phyloP scores from a whole-genome alignment of 140 eudicot species.

The Flaveria floridana region DNA sequence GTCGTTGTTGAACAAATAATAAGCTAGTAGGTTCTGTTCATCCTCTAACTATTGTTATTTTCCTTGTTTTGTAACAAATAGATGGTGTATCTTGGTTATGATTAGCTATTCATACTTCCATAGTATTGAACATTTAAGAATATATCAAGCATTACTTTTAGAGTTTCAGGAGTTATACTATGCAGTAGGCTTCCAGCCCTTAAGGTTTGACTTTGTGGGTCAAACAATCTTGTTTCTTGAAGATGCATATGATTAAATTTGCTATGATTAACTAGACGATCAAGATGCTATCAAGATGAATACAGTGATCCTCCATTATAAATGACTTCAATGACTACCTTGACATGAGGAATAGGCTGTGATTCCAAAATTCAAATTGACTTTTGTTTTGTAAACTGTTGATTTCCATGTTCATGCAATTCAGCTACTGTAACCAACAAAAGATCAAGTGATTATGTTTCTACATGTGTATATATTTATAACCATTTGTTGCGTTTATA shows the following conservation, averaged over 20 bases:
- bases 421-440: background rate
- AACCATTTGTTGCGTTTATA: constrained; percentile 22
- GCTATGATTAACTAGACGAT: background rate
- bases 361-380: background rate
- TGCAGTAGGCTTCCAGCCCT: background rate
- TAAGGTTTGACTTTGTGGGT: background rate
- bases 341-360: background rate
- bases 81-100: background rate
- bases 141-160: background rate
- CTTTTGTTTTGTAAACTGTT: background rate
- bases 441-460: background rate
- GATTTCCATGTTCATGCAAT: background rate
- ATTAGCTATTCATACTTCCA: background rate
- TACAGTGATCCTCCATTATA: background rate
- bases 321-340: background rate
- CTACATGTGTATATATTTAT: background rate
- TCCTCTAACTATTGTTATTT: background rate
- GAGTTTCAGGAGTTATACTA: too few relatives aligned
- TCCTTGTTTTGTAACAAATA: background rate
- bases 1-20: background rate
- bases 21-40: background rate
- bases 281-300: background rate
- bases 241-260: background rate
- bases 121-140: background rate
- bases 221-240: constrained; percentile 15